phyloP scores from a whole-genome alignment of 2,329 filamentous ascomycete species.

The Microsporum ferrugineum region DNA sequence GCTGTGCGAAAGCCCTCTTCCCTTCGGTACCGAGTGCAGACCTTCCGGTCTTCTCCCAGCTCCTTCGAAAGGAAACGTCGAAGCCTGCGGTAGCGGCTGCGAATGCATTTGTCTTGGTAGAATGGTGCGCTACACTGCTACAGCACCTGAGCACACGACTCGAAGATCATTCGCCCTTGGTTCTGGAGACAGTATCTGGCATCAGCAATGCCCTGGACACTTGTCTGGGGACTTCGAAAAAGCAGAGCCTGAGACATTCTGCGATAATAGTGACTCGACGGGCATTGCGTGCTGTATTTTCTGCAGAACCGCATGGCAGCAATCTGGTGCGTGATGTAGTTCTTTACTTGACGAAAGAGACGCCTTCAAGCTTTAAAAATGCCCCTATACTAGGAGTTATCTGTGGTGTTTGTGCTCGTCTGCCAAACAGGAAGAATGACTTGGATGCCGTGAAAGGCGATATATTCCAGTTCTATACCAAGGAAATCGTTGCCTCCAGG shows the following conservation, averaged over 20 bases:
- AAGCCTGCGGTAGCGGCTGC: slow-evolving; percentile 67
- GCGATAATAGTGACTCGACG: slow-evolving; percentile 68
- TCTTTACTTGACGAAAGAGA: slow-evolving; percentile 56
- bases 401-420: slow-evolving; percentile 71
- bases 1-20: slow-evolving; percentile 61
- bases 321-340: slow-evolving; percentile 54
- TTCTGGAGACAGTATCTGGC: slow-evolving; percentile 52
- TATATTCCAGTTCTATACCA: slow-evolving; percentile 70
- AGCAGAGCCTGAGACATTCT: slow-evolving; percentile 56
- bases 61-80: slow-evolving; percentile 58
- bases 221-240: slow-evolving; percentile 56
- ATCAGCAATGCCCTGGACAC: slow-evolving; percentile 66
- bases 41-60: slow-evolving; percentile 50
- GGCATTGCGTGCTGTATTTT: slow-evolving; percentile 64
- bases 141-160: slow-evolving; percentile 50
- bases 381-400: slow-evolving; percentile 72
- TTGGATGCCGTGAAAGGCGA: slow-evolving; percentile 57
- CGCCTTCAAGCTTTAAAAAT: slow-evolving; percentile 54
- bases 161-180: slow-evolving; percentile 53
- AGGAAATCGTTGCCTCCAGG: slow-evolving; percentile 75
- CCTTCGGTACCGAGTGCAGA: slow-evolving; percentile 43
- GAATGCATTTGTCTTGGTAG: slow-evolving; percentile 77
- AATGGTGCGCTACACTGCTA: slow-evolving; percentile 77
- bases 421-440: slow-evolving; percentile 50
- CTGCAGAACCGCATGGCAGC: slow-evolving; percentile 45